phyloP scores from a whole-genome alignment of 768 basidiomycete genomes.

The Clitopilus passeckerianus region DNA sequence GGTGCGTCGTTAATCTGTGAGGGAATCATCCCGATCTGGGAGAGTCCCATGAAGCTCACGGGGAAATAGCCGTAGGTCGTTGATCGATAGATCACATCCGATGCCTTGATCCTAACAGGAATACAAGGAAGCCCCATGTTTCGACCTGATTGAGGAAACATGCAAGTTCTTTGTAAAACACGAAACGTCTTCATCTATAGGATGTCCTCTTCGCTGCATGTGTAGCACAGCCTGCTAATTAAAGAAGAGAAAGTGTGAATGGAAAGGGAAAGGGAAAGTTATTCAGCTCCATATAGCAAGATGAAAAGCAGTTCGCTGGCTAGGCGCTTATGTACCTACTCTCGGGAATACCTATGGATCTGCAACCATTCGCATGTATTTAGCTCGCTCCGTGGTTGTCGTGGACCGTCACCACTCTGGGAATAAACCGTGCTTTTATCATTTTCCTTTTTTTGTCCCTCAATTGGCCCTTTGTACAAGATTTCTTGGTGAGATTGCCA shows the following conservation, averaged over 20 bases:
- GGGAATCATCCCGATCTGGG: background rate
- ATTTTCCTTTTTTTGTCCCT: background rate
- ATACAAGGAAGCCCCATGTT: background rate
- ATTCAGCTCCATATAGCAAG: background rate
- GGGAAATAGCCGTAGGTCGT: background rate
- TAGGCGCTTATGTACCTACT: background rate
- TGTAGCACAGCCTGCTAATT: no score
- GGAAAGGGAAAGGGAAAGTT: background rate
- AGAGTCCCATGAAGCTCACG: background rate
- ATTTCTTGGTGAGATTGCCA: background rate
- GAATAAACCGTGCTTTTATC: background rate
- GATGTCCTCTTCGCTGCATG: no score
- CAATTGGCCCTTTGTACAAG: background rate
- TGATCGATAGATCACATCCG: background rate
- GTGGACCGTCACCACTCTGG: background rate
- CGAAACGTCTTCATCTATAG: no score
- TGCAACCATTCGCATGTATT: background rate
- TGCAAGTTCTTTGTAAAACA: no score
- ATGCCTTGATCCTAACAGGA: background rate
- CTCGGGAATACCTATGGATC: background rate
- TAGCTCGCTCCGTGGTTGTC: background rate
- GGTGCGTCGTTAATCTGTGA: background rate
- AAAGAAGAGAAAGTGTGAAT: no score
- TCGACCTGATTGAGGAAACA: background rate
- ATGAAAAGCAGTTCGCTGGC: background rate